phyloP scores from a whole-genome alignment of 2,329 filamentous ascomycete genomes.

The Fonsecaea monophora region DNA sequence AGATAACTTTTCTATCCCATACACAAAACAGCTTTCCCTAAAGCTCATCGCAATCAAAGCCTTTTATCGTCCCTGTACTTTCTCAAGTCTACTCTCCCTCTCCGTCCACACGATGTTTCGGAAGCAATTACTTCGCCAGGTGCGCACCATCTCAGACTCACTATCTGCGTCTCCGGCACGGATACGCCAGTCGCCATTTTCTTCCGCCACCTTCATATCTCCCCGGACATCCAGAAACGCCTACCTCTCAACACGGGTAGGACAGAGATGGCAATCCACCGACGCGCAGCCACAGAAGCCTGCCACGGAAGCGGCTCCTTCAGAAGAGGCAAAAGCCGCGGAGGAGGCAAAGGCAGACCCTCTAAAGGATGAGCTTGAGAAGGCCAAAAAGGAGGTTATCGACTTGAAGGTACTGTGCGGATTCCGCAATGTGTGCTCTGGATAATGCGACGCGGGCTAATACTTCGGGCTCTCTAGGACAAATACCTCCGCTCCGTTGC shows the following conservation, averaged over 20 bases:
- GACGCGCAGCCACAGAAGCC: constrained; percentile 44
- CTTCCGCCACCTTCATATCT: constrained; percentile 29
- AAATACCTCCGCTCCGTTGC: constrained; percentile 92
- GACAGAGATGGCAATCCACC: constrained; percentile 52
- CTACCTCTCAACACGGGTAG: constrained; percentile 46
- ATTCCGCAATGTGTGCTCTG: not conserved
- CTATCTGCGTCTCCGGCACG: constrained; percentile 39
- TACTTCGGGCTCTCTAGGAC: constrained; percentile 65
- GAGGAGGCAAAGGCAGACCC: constrained; percentile 55
- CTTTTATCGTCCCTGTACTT: not conserved
- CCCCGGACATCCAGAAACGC: constrained; percentile 39
- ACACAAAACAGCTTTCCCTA: not conserved
- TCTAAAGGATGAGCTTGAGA: constrained; percentile 71
- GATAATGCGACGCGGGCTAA: not conserved
- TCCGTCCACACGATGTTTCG: constrained; percentile 48
- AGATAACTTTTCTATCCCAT: not conserved
- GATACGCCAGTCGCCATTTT: constrained; percentile 30
- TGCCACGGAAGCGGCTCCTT: constrained; percentile 48
- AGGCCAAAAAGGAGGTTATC: constrained; percentile 73
- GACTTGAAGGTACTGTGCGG: constrained; percentile 78
- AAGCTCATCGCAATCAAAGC: not conserved
- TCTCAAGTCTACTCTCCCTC: not conserved
- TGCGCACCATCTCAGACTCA: constrained; percentile 44
- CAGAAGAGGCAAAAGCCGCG: constrained; percentile 52
- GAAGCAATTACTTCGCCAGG: constrained; percentile 52